phyloP scores from a whole-genome alignment of 371 early-diverging fungal species.

The Lichtheimia ornata region DNA sequence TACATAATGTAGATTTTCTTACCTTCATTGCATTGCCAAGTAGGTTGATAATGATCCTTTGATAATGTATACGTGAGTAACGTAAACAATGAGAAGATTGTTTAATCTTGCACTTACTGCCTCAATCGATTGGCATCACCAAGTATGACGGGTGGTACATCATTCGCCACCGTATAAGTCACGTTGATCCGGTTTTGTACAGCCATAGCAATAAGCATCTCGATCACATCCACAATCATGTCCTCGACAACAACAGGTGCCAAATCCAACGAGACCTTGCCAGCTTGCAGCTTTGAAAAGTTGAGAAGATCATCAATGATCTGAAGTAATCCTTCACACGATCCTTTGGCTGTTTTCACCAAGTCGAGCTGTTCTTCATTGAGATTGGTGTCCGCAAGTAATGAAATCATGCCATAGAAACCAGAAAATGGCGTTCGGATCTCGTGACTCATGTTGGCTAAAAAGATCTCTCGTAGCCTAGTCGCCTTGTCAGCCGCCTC shows the following conservation, averaged over 20 bases:
- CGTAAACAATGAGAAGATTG: not conserved
- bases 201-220: constrained; percentile 54
- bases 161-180: constrained; percentile 40
- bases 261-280: constrained; percentile 56
- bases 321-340: constrained; percentile 56
- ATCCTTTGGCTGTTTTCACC: constrained; percentile 60
- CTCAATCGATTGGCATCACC: constrained; percentile 50
- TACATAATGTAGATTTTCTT: too few relatives aligned
- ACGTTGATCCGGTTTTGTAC: constrained; percentile 52
- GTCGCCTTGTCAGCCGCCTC: constrained; percentile 47
- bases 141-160: constrained; percentile 37
- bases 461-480: constrained; percentile 49
- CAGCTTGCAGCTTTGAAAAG: constrained; percentile 65
- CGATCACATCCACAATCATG: constrained; percentile 57
- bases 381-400: constrained; percentile 48
- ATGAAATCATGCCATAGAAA: constrained; percentile 60
- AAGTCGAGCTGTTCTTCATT: constrained; percentile 53
- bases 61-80: constrained; percentile 4
- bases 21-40: constrained; percentile 44
- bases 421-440: constrained; percentile 62
- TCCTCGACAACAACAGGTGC: constrained; percentile 53
- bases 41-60: constrained; percentile 36
- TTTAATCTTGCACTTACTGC: constrained; percentile 24
- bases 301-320: constrained; percentile 66
- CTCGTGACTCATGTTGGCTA: constrained; percentile 64